Percentiles rank a stretch among this genome's conserved stretches.
Evolutionary conservation across 2,329 filamentous ascomycete genomes (phyloP).

Genomic region (Colletotrichum trifolii): DNA sequence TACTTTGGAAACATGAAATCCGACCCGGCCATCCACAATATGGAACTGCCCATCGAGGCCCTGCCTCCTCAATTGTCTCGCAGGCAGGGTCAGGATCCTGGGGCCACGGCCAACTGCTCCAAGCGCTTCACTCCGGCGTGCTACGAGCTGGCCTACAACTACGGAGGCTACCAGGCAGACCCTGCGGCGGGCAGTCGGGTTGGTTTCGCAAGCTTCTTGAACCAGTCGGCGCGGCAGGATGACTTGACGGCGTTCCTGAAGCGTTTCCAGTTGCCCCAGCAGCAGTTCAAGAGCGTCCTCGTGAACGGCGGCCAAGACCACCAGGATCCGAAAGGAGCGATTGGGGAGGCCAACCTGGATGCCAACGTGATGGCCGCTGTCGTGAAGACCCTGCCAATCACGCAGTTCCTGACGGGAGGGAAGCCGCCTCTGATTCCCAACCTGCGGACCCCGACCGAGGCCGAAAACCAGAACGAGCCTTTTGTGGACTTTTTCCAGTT

Average conservation of each 20-base stretch:
- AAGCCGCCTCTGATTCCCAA: conserved; percentile 45
- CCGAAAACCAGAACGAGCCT: conserved; percentile 70
- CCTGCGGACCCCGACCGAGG: conserved; percentile 39
- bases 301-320: conserved; percentile 54
- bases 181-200: conserved; percentile 57
- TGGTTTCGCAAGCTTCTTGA: conserved; percentile 63
- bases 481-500: conserved; percentile 74
- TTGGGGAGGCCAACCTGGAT: conserved; percentile 71
- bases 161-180: conserved; percentile 57
- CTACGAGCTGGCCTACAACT: conserved; percentile 60
- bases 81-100: conserved; percentile 34
- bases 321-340: conserved; percentile 45
- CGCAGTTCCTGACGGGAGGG: conserved; percentile 42
- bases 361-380: conserved; percentile 72
- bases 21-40: conserved; percentile 26
- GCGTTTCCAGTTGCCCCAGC: conserved; percentile 52
- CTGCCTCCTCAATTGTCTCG: conserved; percentile 12
- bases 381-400: conserved; percentile 45
- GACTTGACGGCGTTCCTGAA: conserved; percentile 54
- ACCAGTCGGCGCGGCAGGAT: conserved; percentile 58
- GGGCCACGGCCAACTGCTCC: conserved; percentile 41
- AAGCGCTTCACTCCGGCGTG: conserved; percentile 58
- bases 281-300: conserved; percentile 55
- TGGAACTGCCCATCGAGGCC: conserved; percentile 3
- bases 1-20: conserved; percentile 52